Base-by-base conservation (phyloP, 73 alveolate genomes). In the Paramecium bursaria region DNA sequence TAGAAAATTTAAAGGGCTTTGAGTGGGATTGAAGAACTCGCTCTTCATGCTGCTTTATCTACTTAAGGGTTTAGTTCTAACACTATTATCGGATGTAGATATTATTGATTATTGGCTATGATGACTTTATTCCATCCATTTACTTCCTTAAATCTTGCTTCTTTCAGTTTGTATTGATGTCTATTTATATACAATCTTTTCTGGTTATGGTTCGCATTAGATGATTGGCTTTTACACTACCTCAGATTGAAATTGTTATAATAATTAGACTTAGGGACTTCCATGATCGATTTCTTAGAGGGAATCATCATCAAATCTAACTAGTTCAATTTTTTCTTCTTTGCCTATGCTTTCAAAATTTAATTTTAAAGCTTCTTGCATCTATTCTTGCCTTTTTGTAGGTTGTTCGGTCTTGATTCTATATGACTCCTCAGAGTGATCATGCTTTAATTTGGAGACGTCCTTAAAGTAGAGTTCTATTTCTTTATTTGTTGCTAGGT, bases 1-100 rank as follows among this genome's bases (percentile, higher is more conserved):
- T 5, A 67, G 17, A 67, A 67, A 67, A 27, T 42, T 42, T 42
- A 67, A 39, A 19, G 82, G 82, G 44, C 82, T 67, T 42, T 33
- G 14, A 42, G 60, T 19, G 6, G 11, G 15, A 35, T 42, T 42
- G 6, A 35, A 42, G 27, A 67, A 67, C 44, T 67, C 82, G 27
- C 22, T 67, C 27, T 39, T 67, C 33, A 67, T 39, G 54, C 60
- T 39, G 15, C 15, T 67, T 67, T 67, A 25, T 39, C 44, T 53
- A 26, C 82, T 67, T 10, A 67, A 67, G 6, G 26, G 19, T 0
- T 19, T 30, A 23, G 27, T 27, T 22, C 82, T 42, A 39, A 35
- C 21, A 67, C 82, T 9, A 67, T 67, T 67, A 67, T 67, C 82
- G 17, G 82, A 39, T 67, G 82, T 67, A 9, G 82, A 67, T 14